Conservation (phyloP, 768 basidiomycete species). For the Crassisporium funariophilum region DNA sequence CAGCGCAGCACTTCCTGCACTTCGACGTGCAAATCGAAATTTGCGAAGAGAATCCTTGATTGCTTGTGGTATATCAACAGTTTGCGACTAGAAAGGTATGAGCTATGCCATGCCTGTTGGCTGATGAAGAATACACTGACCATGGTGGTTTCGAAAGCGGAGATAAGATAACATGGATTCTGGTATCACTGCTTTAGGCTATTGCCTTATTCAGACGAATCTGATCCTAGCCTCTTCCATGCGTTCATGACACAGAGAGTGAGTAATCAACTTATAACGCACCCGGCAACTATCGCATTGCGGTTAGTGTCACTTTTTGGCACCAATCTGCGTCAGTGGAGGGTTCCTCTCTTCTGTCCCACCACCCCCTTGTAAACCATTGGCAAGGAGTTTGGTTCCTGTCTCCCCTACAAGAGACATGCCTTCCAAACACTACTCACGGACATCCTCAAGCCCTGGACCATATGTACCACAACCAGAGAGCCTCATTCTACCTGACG, state of each 20-base stretch:
- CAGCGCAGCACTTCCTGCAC: slow-evolving; percentile 73
- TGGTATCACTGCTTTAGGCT: slow-evolving; percentile 10
- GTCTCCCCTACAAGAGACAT: too few species aligned
- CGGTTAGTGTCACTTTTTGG: too few species aligned
- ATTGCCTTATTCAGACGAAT: too few species aligned
- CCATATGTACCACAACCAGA: slow-evolving; percentile 35
- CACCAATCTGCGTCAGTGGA: too few species aligned
- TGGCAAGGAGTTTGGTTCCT: too few species aligned
- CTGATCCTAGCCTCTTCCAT: neutral
- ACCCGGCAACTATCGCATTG: too few species aligned
- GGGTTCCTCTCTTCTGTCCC: too few species aligned
- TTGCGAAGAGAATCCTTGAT: slow-evolving; percentile 82
- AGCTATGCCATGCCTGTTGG: slow-evolving; percentile 8
- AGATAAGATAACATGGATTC: slow-evolving; percentile 32
- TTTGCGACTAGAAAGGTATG: slow-evolving; percentile 51
- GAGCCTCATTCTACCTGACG: slow-evolving; percentile 45
- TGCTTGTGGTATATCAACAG: slow-evolving; percentile 83
- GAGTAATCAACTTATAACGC: neutral
- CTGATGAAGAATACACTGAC: slow-evolving; percentile 28
- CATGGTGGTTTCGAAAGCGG: slow-evolving; percentile 28
- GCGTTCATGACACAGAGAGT: neutral
- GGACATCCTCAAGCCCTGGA: slow-evolving; percentile 9
- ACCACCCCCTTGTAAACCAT: too few species aligned
- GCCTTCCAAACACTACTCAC: slow-evolving; percentile 1
- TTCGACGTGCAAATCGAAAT: slow-evolving; percentile 74